Evolutionary conservation across 2,329 filamentous ascomycete genomes (phyloP).

Genomic region (Fusarium sp.): DNA sequence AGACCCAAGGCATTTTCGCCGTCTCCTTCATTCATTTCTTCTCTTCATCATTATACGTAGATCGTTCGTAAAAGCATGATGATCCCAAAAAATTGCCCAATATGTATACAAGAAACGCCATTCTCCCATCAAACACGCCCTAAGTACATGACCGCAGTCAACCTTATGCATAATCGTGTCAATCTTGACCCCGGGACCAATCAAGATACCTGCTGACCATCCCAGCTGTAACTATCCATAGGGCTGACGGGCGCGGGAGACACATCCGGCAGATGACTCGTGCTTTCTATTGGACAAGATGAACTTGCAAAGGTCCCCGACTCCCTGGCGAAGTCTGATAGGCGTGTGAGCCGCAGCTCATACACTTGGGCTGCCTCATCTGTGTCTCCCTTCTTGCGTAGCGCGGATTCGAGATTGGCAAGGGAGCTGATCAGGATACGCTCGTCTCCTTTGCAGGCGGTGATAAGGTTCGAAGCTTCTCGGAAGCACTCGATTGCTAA

Average conservation of each 20-base stretch:
- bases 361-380: slow-evolving; percentile 45
- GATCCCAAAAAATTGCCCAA: not conserved
- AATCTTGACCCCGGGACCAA: slow-evolving; percentile 38
- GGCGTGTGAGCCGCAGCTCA: slow-evolving; percentile 45
- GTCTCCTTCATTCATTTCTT: not conserved
- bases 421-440: slow-evolving; percentile 48
- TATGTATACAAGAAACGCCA: slow-evolving; percentile 7
- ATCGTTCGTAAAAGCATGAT: slow-evolving; percentile 21
- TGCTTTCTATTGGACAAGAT: not conserved
- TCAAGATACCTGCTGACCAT: slow-evolving; percentile 33
- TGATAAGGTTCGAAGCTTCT: slow-evolving; percentile 46
- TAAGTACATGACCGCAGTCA: slow-evolving; percentile 1
- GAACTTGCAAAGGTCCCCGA: slow-evolving; percentile 41
- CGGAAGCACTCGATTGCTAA: slow-evolving; percentile 47
- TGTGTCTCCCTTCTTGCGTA: slow-evolving; percentile 38
- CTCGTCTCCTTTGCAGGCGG: slow-evolving; percentile 47
- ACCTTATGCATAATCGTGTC: not conserved
- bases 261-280: slow-evolving; percentile 28
- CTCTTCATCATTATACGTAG: slow-evolving; percentile 7
- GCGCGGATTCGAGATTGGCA: slow-evolving; percentile 49
- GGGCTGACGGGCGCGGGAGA: slow-evolving; percentile 30
- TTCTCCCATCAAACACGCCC: not conserved
- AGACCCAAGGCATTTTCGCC: not conserved
- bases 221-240: slow-evolving; percentile 29
- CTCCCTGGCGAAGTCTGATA: slow-evolving; percentile 47